phyloP scores from a whole-genome alignment of 2,329 filamentous ascomycete genomes.

The Cladophialophora carrionii region DNA sequence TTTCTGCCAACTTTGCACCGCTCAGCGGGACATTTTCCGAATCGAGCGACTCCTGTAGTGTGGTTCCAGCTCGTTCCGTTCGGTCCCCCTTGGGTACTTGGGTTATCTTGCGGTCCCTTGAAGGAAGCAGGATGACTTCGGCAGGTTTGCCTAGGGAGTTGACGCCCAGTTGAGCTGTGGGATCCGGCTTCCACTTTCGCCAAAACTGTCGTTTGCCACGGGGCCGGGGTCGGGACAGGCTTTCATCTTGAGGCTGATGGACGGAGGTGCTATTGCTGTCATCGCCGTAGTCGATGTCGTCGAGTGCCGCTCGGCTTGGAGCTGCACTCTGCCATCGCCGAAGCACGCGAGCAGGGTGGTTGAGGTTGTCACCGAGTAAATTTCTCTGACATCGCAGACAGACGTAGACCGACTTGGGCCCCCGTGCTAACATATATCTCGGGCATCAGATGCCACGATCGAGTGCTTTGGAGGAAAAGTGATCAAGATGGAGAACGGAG shows the following conservation, averaged over 20 bases:
- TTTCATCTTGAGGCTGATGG: neutral
- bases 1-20: slow-evolving; percentile 25
- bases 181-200: slow-evolving; percentile 30
- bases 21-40: slow-evolving; percentile 31
- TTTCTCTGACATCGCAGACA: slow-evolving; percentile 30
- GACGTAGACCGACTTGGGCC: slow-evolving; percentile 24
- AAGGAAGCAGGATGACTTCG: slow-evolving; percentile 44
- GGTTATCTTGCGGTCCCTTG: slow-evolving; percentile 35
- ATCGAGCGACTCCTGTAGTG: slow-evolving; percentile 31
- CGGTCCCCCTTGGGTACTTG: slow-evolving; percentile 18
- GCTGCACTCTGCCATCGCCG: slow-evolving; percentile 29
- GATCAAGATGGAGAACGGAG: neutral
- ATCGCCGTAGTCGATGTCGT: slow-evolving; percentile 20
- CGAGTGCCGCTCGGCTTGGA: neutral
- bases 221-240: neutral
- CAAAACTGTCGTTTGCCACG: slow-evolving; percentile 11
- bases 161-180: slow-evolving; percentile 41
- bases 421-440: slow-evolving; percentile 33
- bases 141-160: slow-evolving; percentile 45
- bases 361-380: slow-evolving; percentile 7
- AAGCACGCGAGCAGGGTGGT: too few relatives aligned
- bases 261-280: neutral
- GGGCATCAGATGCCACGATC: slow-evolving; percentile 17
- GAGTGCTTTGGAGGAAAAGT: neutral
- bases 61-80: slow-evolving; percentile 11